Conservation (phyloP, 768 basidiomycete species). For the Pleurotus salmoneostramineus region DNA sequence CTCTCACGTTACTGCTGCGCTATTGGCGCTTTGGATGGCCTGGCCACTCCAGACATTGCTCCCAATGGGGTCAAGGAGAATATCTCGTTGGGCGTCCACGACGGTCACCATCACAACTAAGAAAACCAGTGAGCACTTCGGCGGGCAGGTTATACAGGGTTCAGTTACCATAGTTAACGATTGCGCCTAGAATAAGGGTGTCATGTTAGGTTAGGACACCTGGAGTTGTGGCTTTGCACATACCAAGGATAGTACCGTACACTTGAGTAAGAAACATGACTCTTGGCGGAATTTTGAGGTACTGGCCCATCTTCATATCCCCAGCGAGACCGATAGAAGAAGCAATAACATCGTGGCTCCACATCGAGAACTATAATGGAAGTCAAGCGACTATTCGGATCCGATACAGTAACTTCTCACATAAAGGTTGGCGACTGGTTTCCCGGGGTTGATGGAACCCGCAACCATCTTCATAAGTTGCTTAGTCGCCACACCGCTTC, state of each 20-base stretch:
- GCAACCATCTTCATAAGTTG: conserved; percentile 65
- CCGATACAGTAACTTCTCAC: conserved; percentile 24
- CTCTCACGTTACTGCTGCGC: conserved; percentile 43
- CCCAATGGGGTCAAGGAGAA: conserved; percentile 46
- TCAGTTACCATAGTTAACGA: conserved; percentile 31
- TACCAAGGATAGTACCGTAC: conserved; percentile 58
- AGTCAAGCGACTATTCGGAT: not conserved
- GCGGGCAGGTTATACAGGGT: not conserved
- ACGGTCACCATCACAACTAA: conserved; percentile 56
- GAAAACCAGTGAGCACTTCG: not conserved
- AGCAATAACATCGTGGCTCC: conserved; percentile 58
- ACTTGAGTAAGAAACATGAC: conserved; percentile 43
- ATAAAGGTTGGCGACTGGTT: conserved; percentile 67
- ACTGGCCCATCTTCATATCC: conserved; percentile 62
- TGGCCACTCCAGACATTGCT: conserved; percentile 64
- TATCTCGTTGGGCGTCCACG: conserved; percentile 49
- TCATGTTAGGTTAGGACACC: not conserved
- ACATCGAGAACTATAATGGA: conserved; percentile 54
- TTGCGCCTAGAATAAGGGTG: conserved; percentile 22
- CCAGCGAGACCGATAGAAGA: conserved; percentile 49
- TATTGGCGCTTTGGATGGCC: conserved; percentile 47
- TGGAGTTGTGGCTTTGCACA: not conserved
- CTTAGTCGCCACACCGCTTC: conserved; percentile 55
- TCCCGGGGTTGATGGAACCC: conserved; percentile 54
- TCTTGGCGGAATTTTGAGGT: conserved; percentile 5